Conservation (phyloP, 2,329 filamentous ascomycete genomes). For the Thelonectria blattea region DNA sequence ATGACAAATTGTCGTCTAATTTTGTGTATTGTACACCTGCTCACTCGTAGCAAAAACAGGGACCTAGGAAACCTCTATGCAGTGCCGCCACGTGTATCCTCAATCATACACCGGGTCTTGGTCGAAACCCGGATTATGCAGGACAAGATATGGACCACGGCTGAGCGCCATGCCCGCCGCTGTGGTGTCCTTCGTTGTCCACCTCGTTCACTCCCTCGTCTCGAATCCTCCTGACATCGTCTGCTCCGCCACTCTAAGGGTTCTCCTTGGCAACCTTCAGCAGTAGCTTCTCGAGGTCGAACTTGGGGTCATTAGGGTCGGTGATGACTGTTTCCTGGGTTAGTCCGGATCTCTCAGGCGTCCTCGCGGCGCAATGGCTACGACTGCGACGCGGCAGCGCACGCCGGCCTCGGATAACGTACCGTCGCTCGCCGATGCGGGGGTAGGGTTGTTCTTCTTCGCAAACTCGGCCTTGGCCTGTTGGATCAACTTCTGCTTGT, state of each 20-base stretch:
- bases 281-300: conserved; percentile 89
- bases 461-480: conserved; percentile 91
- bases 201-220: conserved; percentile 33
- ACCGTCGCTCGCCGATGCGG: conserved; percentile 44
- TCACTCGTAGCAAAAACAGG: conserved; percentile 51
- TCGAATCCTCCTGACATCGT: conserved; percentile 30
- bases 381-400: neutral
- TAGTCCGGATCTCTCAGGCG: conserved; percentile 25
- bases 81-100: conserved; percentile 50
- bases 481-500: conserved; percentile 89
- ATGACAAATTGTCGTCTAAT: conserved; percentile 50
- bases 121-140: conserved; percentile 40
- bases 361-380: neutral
- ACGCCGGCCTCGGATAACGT: conserved; percentile 25
- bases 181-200: conserved; percentile 30
- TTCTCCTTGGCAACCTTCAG: conserved; percentile 64
- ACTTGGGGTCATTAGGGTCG: conserved; percentile 84
- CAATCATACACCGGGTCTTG: conserved; percentile 47
- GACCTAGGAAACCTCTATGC: conserved; percentile 57
- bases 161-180: conserved; percentile 35
- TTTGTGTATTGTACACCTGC: conserved; percentile 61
- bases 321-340: conserved; percentile 40
- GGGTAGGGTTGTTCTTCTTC: conserved; percentile 69
- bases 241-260: conserved; percentile 47
- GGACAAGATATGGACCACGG: conserved; percentile 32